Percentiles rank a stretch among this genome's conserved stretches.
Conservation (phyloP, 2,329 filamentous ascomycete species). For the Dothideomycetes sp. region DNA sequence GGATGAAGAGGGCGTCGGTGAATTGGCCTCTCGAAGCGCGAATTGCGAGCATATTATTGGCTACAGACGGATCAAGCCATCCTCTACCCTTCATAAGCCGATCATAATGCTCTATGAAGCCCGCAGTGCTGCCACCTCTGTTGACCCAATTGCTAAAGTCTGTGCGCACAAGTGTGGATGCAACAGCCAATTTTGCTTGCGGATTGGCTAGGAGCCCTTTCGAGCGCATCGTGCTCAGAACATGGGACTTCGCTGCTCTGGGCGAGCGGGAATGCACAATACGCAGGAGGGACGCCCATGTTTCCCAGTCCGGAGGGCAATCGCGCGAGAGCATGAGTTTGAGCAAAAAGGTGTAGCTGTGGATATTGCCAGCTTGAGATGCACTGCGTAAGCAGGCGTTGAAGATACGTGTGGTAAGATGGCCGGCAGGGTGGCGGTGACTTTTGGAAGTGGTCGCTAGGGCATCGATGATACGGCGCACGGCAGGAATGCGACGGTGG, state of each 20-base stretch:
- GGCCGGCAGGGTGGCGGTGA: not conserved
- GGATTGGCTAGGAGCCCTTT: constrained; percentile 13
- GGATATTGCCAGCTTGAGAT: constrained; percentile 14
- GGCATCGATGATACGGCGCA: constrained; percentile 12
- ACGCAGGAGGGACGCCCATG: constrained; percentile 13
- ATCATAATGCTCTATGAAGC: constrained; percentile 14
- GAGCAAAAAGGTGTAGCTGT: constrained; percentile 17
- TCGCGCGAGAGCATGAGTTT: constrained; percentile 14
- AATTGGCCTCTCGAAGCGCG: constrained; percentile 11
- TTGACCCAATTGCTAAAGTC: constrained; percentile 13
- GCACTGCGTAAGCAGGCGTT: constrained; percentile 15
- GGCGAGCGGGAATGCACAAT: constrained; percentile 1
- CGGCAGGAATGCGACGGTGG: constrained; percentile 11
- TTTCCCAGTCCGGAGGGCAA: constrained; percentile 11
- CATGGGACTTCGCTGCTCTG: constrained; percentile 4
- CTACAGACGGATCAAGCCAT: constrained; percentile 15
- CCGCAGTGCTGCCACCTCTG: constrained; percentile 4
- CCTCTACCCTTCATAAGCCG: constrained; percentile 9
- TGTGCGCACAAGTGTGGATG: constrained; percentile 4
- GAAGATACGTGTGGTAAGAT: constrained; percentile 10
- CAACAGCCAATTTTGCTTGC: constrained; percentile 3
- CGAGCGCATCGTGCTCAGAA: constrained; percentile 14
- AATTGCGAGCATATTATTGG: constrained; percentile 14
- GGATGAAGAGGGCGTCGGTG: constrained; percentile 12
- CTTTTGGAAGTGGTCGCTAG: constrained; percentile 9